Conservation (phyloP, 2,329 filamentous ascomycete species). For the Fusarium sp. region DNA sequence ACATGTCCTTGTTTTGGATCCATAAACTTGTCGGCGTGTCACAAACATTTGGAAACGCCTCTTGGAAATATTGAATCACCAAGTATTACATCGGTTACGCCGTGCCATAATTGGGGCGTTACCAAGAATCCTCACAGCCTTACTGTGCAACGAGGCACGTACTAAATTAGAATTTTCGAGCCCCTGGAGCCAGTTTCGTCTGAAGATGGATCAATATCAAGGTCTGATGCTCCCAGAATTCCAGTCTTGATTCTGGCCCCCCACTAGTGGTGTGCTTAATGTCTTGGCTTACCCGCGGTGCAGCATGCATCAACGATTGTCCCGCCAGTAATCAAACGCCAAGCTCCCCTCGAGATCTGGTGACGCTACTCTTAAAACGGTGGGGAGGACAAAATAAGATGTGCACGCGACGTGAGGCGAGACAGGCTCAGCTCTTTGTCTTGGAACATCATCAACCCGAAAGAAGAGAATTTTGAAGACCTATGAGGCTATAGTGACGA, state of each 20-base stretch:
- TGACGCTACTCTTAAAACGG: not conserved
- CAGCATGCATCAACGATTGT: conserved; percentile 3
- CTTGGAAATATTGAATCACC: conserved; percentile 20
- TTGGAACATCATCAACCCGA: not conserved
- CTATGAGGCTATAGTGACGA: fast-evolving
- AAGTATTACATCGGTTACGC: conserved; percentile 29
- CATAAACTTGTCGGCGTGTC: conserved; percentile 22
- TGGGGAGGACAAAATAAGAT: conserved; percentile 8
- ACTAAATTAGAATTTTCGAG: not conserved
- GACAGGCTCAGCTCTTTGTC: not conserved
- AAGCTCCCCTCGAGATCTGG: conserved; percentile 23
- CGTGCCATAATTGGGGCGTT: conserved; percentile 20
- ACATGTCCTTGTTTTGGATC: conserved; percentile 7
- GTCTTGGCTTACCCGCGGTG: conserved; percentile 19
- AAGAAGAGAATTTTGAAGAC: fast-evolving
- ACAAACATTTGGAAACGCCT: conserved; percentile 19
- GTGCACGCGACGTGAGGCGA: not conserved
- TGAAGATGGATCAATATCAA: conserved; percentile 1
- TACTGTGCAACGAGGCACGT: conserved; percentile 18
- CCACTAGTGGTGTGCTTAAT: conserved; percentile 2
- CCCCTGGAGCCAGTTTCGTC: not conserved
- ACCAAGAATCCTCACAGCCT: conserved; percentile 19
- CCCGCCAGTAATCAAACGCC: conserved; percentile 2
- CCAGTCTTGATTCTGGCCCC: not conserved
- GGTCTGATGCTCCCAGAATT: conserved; percentile 12